Percentiles rank a stretch among this genome's conserved stretches.
These are phyloP conservation scores for Blepharisma undulans DNA, from an alignment of 169 alveolate species.

Conservation along the genomic window DNA sequence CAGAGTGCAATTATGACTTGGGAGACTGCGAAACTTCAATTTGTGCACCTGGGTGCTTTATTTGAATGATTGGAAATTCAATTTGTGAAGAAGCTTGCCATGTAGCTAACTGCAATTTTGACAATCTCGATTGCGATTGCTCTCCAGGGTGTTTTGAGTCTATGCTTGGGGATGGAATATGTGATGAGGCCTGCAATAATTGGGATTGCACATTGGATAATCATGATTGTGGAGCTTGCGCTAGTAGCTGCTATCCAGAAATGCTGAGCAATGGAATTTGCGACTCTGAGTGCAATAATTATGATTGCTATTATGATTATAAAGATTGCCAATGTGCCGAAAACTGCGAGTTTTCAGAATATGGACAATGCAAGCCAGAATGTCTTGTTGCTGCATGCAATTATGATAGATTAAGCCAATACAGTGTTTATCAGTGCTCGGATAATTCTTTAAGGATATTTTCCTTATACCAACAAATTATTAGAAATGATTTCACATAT, in stretches of 20 bases:
- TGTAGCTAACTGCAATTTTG: not conserved
- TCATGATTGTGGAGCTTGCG: slow-evolving; percentile 22
- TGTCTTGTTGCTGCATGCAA: not conserved
- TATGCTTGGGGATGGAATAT: slow-evolving; percentile 21
- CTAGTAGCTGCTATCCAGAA: not conserved
- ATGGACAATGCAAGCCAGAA: not conserved
- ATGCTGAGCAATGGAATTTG: slow-evolving; percentile 10
- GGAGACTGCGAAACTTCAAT: not conserved
- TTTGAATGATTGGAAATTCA: not conserved
- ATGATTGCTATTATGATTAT: not conserved
- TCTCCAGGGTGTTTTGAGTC: slow-evolving; percentile 1
- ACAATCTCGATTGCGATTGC: slow-evolving; percentile 1
- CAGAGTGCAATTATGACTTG: not conserved
- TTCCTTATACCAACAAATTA: not conserved
- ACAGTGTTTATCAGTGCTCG: not conserved
- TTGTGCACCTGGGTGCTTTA: not conserved
- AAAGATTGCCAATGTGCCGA: slow-evolving; percentile 27
- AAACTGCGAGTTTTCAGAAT: not conserved
- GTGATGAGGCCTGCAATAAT: slow-evolving; percentile 9
- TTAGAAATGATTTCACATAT: not conserved
- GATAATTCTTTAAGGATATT: not conserved
- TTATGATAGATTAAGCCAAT: not conserved
- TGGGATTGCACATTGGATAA: not conserved
- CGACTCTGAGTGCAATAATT: slow-evolving; percentile 14
- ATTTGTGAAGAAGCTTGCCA: slow-evolving; percentile 18